A percentile compares a stretch with the other conserved stretches of the same genome.
These are phyloP conservation scores for Thymus mandschuricus DNA, from an alignment of 257 asterid species.

Conservation along the genomic window DNA sequence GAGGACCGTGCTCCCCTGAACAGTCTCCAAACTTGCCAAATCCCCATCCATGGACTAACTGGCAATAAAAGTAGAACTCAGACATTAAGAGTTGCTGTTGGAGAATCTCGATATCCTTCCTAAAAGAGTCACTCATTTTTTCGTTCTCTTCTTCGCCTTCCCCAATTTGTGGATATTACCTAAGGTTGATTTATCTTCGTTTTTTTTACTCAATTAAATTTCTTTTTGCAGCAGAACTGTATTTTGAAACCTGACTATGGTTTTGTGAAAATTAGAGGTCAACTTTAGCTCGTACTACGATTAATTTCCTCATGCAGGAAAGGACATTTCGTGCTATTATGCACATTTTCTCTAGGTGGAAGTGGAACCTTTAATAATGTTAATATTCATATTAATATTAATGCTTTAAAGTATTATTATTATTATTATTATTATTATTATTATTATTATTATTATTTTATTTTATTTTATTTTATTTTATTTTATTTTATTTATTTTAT, in stretches of 20 bases:
- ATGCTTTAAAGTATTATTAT: no score
- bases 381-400: no score
- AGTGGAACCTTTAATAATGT: no score
- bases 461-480: no score
- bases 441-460: no score
- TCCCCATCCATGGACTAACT: slow-evolving; percentile 26
- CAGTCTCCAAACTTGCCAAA: neutral
- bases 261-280: neutral
- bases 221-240: slow-evolving; percentile 30
- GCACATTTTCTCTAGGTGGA: no score
- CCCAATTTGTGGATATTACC: slow-evolving; percentile 30
- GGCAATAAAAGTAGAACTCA: slow-evolving; percentile 33
- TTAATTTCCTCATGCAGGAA: neutral
- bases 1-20: slow-evolving; percentile 82
- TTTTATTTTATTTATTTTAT: no score
- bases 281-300: neutral
- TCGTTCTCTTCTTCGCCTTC: neutral
- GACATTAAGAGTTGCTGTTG: slow-evolving; percentile 40
- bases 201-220: slow-evolving; percentile 22
- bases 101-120: slow-evolving; percentile 22
- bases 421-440: no score
- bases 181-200: neutral
- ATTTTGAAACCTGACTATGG: slow-evolving; percentile 4
- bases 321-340: neutral
- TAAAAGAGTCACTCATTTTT: slow-evolving; percentile 28